Percentiles rank a stretch among this genome's conserved stretches.
Evolutionary conservation across 2,329 filamentous ascomycete species (phyloP).

Genomic region (Pseudogymnoascus sp.): DNA sequence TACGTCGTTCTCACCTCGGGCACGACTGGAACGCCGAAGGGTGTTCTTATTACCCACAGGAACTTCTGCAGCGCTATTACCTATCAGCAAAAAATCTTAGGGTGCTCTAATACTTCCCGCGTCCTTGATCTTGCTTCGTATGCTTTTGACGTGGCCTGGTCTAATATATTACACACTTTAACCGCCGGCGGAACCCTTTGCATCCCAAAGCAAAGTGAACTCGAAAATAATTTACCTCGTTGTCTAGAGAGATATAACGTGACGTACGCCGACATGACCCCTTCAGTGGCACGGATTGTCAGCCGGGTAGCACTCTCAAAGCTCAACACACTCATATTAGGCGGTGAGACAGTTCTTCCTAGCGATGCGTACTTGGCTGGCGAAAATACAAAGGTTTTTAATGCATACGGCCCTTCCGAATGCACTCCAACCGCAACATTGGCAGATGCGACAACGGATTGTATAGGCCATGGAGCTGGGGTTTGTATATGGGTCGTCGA

Average conservation of each 20-base stretch:
- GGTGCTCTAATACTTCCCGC: slow-evolving; percentile 9
- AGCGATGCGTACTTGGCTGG: slow-evolving; percentile 34
- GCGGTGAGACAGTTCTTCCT: slow-evolving; percentile 75
- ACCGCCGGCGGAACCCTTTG: slow-evolving; percentile 37
- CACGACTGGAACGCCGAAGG: slow-evolving; percentile 22
- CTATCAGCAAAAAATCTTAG: not conserved
- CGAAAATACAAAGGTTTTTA: slow-evolving; percentile 28
- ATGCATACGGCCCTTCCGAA: slow-evolving; percentile 73
- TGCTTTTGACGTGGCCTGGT: slow-evolving; percentile 9
- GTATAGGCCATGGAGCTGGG: slow-evolving; percentile 9
- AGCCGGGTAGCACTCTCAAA: slow-evolving; percentile 72
- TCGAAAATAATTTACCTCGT: slow-evolving; percentile 63
- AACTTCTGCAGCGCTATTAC: not conserved
- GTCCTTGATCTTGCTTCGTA: slow-evolving; percentile 13
- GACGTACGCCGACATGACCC: slow-evolving; percentile 19
- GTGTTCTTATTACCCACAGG: slow-evolving; percentile 8
- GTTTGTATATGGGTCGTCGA: slow-evolving; percentile 29
- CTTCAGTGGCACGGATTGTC: slow-evolving; percentile 64
- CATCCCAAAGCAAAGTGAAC: slow-evolving; percentile 52
- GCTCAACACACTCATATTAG: slow-evolving; percentile 66
- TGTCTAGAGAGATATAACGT: slow-evolving; percentile 54
- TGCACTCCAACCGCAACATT: slow-evolving; percentile 62
- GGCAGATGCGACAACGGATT: slow-evolving; percentile 9
- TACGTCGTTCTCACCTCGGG: slow-evolving; percentile 21
- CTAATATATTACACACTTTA: slow-evolving; percentile 7